Conservation (phyloP, 305 asterid genomes). For the Fraxinus dipetala region DNA sequence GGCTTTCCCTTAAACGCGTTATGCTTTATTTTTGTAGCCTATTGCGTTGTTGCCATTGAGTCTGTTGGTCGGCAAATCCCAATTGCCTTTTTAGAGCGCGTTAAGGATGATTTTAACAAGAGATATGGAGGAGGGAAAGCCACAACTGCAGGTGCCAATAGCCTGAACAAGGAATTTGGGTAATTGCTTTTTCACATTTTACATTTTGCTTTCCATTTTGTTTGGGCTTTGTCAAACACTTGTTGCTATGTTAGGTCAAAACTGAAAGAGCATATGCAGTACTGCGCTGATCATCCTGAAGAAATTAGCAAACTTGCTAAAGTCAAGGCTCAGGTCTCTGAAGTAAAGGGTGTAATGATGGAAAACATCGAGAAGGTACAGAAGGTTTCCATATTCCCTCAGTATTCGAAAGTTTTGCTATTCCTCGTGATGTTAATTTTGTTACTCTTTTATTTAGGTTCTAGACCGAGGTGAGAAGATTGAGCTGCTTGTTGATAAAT, state of each 20-base stretch:
- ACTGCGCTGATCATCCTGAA: conserved; percentile 43
- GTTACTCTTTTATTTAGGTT: conserved; percentile 26
- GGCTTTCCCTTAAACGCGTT: not conserved
- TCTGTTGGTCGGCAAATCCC: conserved; percentile 19
- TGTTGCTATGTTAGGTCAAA: conserved; percentile 31
- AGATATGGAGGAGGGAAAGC: conserved; percentile 23
- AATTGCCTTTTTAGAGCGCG: conserved; percentile 19
- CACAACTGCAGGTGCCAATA: conserved; percentile 28
- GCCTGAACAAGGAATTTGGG: conserved; percentile 45
- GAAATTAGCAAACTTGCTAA: conserved; percentile 43
- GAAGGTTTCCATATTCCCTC: not conserved
- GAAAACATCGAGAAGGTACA: conserved; percentile 51
- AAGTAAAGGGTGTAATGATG: conserved; percentile 54
- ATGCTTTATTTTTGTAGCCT: conserved; percentile 29
- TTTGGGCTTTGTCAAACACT: not conserved
- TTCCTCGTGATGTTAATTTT: not conserved
- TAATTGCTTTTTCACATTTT: conserved; percentile 3
- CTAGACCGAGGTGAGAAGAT: conserved; percentile 52
- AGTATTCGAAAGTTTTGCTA: not conserved
- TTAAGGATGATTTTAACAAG: conserved; percentile 20
- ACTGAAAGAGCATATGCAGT: conserved; percentile 43
- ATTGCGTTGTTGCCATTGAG: conserved; percentile 44
- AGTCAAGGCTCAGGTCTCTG: conserved; percentile 47
- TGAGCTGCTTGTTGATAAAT: conserved; percentile 46
- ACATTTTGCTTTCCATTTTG: not conserved